Percentiles rank a stretch among this genome's conserved stretches.
Conservation (phyloP, 2,329 filamentous ascomycete genomes). For the Monilinia laxa region DNA sequence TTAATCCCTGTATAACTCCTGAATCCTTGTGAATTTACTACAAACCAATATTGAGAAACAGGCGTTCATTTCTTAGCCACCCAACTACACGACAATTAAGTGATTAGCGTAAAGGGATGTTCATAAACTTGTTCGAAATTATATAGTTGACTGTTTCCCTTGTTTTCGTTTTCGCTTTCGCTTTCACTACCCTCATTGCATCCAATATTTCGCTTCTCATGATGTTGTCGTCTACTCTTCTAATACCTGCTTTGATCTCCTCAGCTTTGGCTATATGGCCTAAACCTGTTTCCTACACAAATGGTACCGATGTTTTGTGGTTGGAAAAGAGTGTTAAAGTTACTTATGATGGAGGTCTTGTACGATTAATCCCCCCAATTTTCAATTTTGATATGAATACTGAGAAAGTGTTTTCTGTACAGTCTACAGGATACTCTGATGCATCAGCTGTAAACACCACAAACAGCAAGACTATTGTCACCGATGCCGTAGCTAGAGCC, state of each 20-base stretch:
- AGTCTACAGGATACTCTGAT: conserved; percentile 24
- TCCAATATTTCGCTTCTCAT: conserved; percentile 15
- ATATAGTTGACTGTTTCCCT: conserved; percentile 36
- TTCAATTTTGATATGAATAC: conserved; percentile 30
- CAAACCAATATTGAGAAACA: not conserved
- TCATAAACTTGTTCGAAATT: conserved; percentile 33
- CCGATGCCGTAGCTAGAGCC: conserved; percentile 58
- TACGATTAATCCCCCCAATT: conserved; percentile 48
- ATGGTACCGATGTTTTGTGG: conserved; percentile 54
- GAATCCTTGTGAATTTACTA: conserved; percentile 12
- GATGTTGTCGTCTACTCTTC: conserved; percentile 31
- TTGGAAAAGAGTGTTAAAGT: conserved; percentile 53
- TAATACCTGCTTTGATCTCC: conserved; percentile 29
- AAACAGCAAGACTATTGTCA: conserved; percentile 53
- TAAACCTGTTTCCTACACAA: conserved; percentile 51
- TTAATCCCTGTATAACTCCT: conserved; percentile 2
- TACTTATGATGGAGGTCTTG: conserved; percentile 58
- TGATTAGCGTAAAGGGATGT: not conserved
- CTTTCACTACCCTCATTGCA: conserved; percentile 1
- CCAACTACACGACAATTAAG: not conserved
- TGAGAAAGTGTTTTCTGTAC: conserved; percentile 33
- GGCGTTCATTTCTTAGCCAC: conserved; percentile 6
- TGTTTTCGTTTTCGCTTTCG: not conserved
- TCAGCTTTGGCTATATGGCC: conserved; percentile 55
- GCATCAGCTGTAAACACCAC: conserved; percentile 20